Conservation (phyloP, 2,329 filamentous ascomycete species). For the Colletotrichum plurivorum region DNA sequence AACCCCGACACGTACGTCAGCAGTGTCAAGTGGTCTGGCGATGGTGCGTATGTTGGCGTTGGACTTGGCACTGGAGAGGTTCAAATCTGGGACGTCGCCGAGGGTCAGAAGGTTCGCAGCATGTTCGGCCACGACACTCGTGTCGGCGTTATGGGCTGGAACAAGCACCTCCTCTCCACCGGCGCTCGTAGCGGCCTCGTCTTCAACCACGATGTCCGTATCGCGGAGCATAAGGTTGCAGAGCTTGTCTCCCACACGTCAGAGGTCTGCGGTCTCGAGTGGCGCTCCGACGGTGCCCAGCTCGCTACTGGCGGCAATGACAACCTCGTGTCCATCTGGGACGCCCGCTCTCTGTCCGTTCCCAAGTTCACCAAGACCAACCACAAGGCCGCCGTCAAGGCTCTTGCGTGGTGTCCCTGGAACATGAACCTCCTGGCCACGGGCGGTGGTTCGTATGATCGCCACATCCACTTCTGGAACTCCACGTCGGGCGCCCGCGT, state of each 20-base stretch:
- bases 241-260: slow-evolving; percentile 98
- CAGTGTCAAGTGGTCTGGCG: slow-evolving; percentile 98
- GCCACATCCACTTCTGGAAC: slow-evolving; percentile 99
- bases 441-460: slow-evolving; percentile 95
- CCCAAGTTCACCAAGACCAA: slow-evolving; percentile 99
- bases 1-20: slow-evolving; percentile 94
- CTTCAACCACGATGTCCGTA: slow-evolving; percentile 98
- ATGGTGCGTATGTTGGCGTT: slow-evolving; percentile 96
- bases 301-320: slow-evolving; percentile 98
- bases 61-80: slow-evolving; percentile 96
- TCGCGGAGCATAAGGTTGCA: slow-evolving; percentile 97
- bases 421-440: slow-evolving; percentile 97
- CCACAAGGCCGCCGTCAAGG: slow-evolving; percentile 99
- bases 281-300: slow-evolving; percentile 96
- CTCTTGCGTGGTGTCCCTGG: slow-evolving; percentile 98
- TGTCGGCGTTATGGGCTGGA: slow-evolving; percentile 99
- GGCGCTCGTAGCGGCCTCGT: slow-evolving; percentile 95
- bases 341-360: slow-evolving; percentile 90
- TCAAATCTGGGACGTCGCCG: slow-evolving; percentile 99
- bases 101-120: slow-evolving; percentile 94
- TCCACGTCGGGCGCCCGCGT: slow-evolving; percentile 96
- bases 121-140: slow-evolving; percentile 98
- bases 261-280: slow-evolving; percentile 97
- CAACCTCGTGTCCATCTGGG: slow-evolving; percentile 99
- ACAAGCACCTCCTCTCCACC: slow-evolving; percentile 96